Percentiles rank a stretch among this genome's conserved stretches.
Evolutionary conservation across 495 filamentous ascomycete genomes (phyloP).

Genomic region (Amphirosellinia nigrospora): DNA sequence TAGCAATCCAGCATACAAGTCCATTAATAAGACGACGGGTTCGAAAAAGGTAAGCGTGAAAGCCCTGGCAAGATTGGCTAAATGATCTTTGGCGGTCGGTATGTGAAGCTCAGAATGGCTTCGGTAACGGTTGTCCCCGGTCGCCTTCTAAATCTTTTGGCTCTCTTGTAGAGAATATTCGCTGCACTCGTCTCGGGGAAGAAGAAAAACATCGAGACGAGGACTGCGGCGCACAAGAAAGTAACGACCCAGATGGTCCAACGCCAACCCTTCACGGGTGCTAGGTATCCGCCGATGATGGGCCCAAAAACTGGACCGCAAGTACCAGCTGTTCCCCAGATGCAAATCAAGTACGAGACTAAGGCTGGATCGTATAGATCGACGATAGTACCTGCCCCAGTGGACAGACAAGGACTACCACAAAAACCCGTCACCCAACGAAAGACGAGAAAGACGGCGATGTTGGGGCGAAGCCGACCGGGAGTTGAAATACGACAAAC

Average conservation of each 20-base stretch:
- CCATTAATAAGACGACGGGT: slow-evolving; percentile 41
- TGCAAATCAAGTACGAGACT: slow-evolving; percentile 30
- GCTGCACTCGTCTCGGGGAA: slow-evolving; percentile 44
- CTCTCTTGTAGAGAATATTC: slow-evolving; percentile 44
- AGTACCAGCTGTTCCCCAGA: slow-evolving; percentile 35
- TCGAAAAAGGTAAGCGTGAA: slow-evolving; percentile 44
- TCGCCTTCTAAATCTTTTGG: slow-evolving; percentile 37
- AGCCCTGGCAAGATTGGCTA: slow-evolving; percentile 38
- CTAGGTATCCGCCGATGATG: slow-evolving; percentile 49
- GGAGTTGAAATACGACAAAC: slow-evolving; percentile 37
- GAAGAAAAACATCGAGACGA: slow-evolving; percentile 37
- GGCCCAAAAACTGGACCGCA: slow-evolving; percentile 55
- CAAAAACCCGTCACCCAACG: slow-evolving; percentile 34
- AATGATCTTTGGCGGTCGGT: slow-evolving; percentile 32
- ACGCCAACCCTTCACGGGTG: slow-evolving; percentile 38
- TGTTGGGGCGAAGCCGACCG: slow-evolving; percentile 34
- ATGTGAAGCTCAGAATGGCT: slow-evolving; percentile 42
- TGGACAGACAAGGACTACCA: slow-evolving; percentile 33
- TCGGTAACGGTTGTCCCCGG: slow-evolving; percentile 41
- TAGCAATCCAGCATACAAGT: slow-evolving; percentile 68
- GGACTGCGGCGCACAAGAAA: slow-evolving; percentile 31
- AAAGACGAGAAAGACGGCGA: slow-evolving; percentile 38
- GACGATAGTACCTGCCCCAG: slow-evolving; percentile 34
- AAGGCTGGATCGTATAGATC: slow-evolving; percentile 29
- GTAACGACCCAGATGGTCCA: slow-evolving; percentile 41